Base-by-base conservation (phyloP, 2,329 filamentous ascomycete genomes). In the Cryphonectria naterciae region DNA sequence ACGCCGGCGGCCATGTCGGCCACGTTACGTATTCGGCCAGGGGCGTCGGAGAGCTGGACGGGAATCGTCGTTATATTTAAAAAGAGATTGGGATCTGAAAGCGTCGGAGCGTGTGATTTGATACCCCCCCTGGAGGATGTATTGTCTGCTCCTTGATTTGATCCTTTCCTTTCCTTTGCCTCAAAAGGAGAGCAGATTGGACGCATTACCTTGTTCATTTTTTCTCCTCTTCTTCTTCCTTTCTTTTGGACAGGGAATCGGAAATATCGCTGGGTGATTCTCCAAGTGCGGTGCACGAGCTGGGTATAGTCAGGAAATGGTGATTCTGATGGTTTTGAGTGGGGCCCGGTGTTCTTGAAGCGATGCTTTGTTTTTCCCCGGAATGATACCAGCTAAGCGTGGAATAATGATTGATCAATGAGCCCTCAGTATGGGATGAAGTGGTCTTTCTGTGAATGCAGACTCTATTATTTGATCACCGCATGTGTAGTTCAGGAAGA, bases 1-100 rank as follows among this genome's bases (percentile, higher is more conserved):
- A 63, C 19, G 46, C 19, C 22, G 46, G 46, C 19, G 43, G 67
- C 25, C 77, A 79, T 41, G 79, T 82, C 49, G 82, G 83, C 15
- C 83, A 85, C 54, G 84, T 83, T 69, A 81, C 81, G 3, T 87
- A 85, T 73, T 83, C 83, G 35, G 80, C 79, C 8, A 77, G 78
- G n/a, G 76, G 75, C 25, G 75, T 80, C 1, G 77, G 77, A 13
- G 73, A 75, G 25, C 74, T 85, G 37, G 80, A 81, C 68, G 76
- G 77, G 5, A 76, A 77, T 54, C 78, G 77, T 69, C 78, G 78
- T 70, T 85, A 85, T 77, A 82, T 81, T 43, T 83, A 10, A 41
- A 19, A n/a, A 17, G 37, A 43, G 10, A 25, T 15, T 35, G 39
- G 43, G 22, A 32, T 43, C 19, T 15, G 66, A n/a, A 39, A 35